Evolutionary conservation across 2,329 filamentous ascomycete genomes (phyloP).

Genomic region (Ascochyta fabae): DNA sequence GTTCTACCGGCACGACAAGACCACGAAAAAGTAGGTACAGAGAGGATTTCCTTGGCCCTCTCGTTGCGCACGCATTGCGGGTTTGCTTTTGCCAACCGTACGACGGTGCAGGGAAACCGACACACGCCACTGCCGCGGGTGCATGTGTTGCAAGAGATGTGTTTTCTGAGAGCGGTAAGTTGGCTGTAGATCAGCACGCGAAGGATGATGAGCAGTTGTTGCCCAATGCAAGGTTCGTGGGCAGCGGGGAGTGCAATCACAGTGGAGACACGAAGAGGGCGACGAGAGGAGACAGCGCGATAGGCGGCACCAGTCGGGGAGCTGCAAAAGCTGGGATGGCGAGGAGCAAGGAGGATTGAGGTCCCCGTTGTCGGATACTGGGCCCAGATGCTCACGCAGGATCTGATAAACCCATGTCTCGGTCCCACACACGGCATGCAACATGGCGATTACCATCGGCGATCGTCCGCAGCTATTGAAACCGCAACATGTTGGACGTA

Average conservation of each 20-base stretch:
- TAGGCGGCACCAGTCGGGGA: background rate
- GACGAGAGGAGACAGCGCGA: background rate
- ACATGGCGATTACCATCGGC: conserved; percentile 3
- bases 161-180: background rate
- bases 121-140: conserved; percentile 4
- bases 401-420: background rate
- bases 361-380: background rate
- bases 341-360: conserved; percentile 3
- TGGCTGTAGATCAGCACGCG: background rate
- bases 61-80: conserved; percentile 34
- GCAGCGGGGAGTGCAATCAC: background rate
- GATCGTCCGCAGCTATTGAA: background rate
- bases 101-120: conserved; percentile 30
- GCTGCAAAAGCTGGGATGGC: background rate
- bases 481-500: background rate
- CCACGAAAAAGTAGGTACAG: background rate
- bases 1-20: too few relatives aligned
- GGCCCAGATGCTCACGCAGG: background rate
- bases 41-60: background rate
- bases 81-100: conserved; percentile 48
- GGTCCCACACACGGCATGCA: background rate
- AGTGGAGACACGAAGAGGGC: background rate
- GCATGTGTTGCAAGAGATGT: background rate
- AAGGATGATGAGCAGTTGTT: conserved; percentile 7
- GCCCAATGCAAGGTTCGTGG: conserved; percentile 11